Base-by-base conservation (phyloP, 768 basidiomycete genomes). In the Xerocomus potaroensis region DNA sequence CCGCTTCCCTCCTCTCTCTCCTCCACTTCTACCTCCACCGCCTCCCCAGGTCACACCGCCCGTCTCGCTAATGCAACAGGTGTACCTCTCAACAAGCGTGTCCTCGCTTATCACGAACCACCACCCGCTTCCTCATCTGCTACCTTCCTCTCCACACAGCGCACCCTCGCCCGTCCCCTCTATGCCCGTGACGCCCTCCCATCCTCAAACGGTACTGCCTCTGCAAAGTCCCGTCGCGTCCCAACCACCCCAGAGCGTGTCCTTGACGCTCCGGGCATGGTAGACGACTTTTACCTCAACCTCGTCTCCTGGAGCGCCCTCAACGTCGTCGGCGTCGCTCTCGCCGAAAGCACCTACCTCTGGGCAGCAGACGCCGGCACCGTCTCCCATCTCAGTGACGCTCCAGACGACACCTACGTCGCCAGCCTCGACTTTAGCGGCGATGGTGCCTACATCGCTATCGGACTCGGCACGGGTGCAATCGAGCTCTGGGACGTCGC, bases 241-340 rank as follows among this genome's bases (percentile, higher is more conserved):
- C 79, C 92, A 0, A 87, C 88, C 0, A 80, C 83, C 19, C 91
- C 95, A 0, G 89, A 95, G 57, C 80, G 92, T n/a, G 92, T 97
- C 8, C 76, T 99, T 9, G 96, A 98, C 57, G 95, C 95, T 0
- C 93, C 93, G 1, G 91, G 91, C 6, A 84, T 89, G 76, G 76
- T 83, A 9, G 92, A 98, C 55, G 96, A 99, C 66, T 99, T 95
- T 66, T 99, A 99, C 62, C 81, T 99, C 60, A 99, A 98, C 65
- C 74, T 99, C 43, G 65, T 97, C 42, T 78, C 84, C 15, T 99
- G 96, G 96, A 87, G 87, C 29, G 77, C 76, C 33, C 79, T 79
- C 54, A 97, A 98, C 65, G 70, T 83, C 22, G 81, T 99, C 10
- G 93, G 88, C 2, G 94, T 99, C 45, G 95, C 88, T 0, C 78